These are phyloP conservation scores for Escovopsis sp. DNA, from an alignment of 2,329 filamentous ascomycete genomes.

Conservation along the genomic window DNA sequence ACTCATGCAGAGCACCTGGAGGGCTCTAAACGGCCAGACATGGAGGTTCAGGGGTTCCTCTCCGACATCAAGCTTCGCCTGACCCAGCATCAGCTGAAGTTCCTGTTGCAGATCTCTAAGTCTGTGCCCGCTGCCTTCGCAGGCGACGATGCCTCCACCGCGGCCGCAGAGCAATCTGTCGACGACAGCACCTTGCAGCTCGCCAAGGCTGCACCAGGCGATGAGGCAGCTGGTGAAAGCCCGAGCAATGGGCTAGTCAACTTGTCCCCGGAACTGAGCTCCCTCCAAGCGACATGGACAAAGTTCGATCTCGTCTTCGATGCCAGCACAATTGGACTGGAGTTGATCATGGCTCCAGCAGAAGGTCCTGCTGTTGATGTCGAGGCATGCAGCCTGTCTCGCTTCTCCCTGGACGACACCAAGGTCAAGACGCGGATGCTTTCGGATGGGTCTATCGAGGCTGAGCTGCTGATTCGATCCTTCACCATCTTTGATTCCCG, in stretches of 20 bases:
- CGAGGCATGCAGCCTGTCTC: constrained; percentile 69
- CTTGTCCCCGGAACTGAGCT: constrained; percentile 55
- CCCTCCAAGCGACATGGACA: constrained; percentile 63
- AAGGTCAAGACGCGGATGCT: constrained; percentile 85
- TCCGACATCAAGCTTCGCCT: constrained; percentile 83
- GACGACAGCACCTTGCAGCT: constrained; percentile 38
- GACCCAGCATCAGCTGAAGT: constrained; percentile 82
- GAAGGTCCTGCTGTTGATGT: constrained; percentile 65
- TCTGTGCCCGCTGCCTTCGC: constrained; percentile 81
- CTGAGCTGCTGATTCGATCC: constrained; percentile 81
- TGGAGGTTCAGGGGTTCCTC: constrained; percentile 82
- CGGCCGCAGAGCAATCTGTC: constrained; percentile 61
- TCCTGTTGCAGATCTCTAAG: constrained; percentile 71
- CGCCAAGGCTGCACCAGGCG: constrained; percentile 25
- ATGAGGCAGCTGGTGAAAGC: constrained; percentile 10
- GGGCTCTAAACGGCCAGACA: constrained; percentile 67
- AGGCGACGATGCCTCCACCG: constrained; percentile 49
- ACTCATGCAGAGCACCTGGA: constrained; percentile 77
- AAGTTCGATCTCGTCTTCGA: constrained; percentile 87
- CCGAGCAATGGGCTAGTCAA: constrained; percentile 32
- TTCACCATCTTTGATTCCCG: constrained; percentile 92
- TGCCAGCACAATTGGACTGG: constrained; percentile 72
- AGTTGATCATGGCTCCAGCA: constrained; percentile 65
- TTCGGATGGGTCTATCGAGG: constrained; percentile 79
- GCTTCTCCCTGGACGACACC: constrained; percentile 88